Evolutionary conservation across 495 filamentous ascomycete species (phyloP).

Genomic region (Hypoxylon cercidicola): DNA sequence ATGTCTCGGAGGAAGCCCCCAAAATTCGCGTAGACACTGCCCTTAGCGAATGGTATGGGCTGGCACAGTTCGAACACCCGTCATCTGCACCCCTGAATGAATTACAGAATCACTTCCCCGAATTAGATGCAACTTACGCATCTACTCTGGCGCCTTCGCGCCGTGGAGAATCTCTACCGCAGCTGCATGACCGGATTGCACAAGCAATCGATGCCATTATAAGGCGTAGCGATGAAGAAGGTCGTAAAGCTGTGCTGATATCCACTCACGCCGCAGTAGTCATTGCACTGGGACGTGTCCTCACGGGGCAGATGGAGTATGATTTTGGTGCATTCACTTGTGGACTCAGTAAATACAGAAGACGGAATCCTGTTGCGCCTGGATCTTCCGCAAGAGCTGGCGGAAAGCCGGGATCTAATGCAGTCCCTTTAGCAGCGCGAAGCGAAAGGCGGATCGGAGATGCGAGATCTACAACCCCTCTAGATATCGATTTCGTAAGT

Average conservation of each 20-base stretch:
- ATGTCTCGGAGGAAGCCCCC: conserved; percentile 18
- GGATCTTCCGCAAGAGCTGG: neutral
- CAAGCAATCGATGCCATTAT: conserved; percentile 77
- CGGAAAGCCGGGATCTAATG: conserved; percentile 4
- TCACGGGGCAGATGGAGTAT: conserved; percentile 76
- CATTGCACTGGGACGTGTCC: conserved; percentile 81
- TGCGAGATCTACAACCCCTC: conserved; percentile 18
- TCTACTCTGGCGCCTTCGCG: conserved; percentile 71
- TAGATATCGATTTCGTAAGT: conserved; percentile 45
- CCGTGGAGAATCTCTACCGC: conserved; percentile 78
- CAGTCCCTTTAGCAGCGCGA: conserved; percentile 23
- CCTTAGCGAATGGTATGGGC: conserved; percentile 91
- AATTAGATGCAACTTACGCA: conserved; percentile 62
- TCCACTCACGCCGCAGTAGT: conserved; percentile 92
- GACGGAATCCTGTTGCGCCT: conserved; percentile 13
- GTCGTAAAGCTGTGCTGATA: conserved; percentile 74
- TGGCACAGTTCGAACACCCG: conserved; percentile 83
- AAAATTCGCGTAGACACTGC: conserved; percentile 78
- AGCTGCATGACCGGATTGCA: conserved; percentile 83
- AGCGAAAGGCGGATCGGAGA: conserved; percentile 42
- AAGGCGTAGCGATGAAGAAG: conserved; percentile 70
- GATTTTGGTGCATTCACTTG: conserved; percentile 93
- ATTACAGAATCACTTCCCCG: conserved; percentile 73
- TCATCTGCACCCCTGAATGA: conserved; percentile 69
- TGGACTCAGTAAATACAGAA: conserved; percentile 70